Percentiles rank a stretch among this genome's conserved stretches.
Conservation (phyloP, 2,329 filamentous ascomycete genomes). For the Beauveria bassiana region DNA sequence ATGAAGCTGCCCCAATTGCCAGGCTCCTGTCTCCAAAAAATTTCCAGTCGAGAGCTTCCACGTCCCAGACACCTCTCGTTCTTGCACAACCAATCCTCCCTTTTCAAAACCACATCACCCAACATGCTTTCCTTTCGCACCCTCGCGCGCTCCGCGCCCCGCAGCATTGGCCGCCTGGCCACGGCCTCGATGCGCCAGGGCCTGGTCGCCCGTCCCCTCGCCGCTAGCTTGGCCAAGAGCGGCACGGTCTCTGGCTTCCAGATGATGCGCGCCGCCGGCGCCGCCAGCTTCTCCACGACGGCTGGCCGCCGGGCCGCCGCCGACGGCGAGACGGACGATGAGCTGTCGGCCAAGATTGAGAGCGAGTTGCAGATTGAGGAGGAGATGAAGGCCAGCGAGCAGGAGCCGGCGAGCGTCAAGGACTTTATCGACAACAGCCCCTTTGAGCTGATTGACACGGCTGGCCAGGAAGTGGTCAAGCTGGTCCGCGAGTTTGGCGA, state of each 20-base stretch:
- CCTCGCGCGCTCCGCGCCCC: constrained; percentile 59
- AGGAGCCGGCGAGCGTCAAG: constrained; percentile 69
- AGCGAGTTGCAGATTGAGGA: constrained; percentile 79
- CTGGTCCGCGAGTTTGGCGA: constrained; percentile 77
- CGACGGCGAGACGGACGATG: constrained; percentile 55
- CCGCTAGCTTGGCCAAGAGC: constrained; percentile 24
- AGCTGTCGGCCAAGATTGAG: constrained; percentile 79
- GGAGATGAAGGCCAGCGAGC: constrained; percentile 65
- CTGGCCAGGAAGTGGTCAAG: constrained; percentile 81
- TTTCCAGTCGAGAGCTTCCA: background rate
- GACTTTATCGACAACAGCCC: constrained; percentile 81
- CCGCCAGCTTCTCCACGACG: constrained; percentile 42
- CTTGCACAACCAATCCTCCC: background rate
- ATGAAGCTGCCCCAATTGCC: constrained; percentile 2
- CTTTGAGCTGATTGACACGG: constrained; percentile 74
- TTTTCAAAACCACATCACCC: background rate
- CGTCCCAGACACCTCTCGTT: background rate
- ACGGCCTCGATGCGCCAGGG: constrained; percentile 43
- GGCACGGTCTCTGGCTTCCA: constrained; percentile 13
- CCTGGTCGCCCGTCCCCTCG: constrained; percentile 35
- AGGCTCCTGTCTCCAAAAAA: constrained; percentile 4
- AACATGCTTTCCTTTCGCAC: constrained; percentile 63
- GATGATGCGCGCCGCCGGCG: constrained; percentile 25
- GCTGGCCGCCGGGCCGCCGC: constrained; percentile 33
- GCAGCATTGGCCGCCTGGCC: constrained; percentile 51